These are phyloP conservation scores for Penicillium paneum DNA, from an alignment of 2,329 filamentous ascomycete genomes.

Conservation along the genomic window DNA sequence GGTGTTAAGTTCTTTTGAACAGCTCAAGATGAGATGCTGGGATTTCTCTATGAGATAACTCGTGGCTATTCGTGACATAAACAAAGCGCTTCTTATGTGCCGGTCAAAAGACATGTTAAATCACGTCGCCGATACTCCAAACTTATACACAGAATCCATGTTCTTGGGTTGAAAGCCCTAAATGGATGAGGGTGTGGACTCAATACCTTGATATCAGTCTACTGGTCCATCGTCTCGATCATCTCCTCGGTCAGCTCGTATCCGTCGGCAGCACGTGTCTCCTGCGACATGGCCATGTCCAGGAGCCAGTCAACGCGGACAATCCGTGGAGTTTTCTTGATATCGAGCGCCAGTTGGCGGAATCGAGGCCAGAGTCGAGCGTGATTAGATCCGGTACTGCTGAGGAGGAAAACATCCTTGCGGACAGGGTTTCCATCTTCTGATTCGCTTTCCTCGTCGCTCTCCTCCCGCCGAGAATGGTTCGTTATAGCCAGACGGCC, in stretches of 20 bases:
- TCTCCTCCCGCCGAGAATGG: conserved; percentile 54
- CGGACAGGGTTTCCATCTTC: conserved; percentile 60
- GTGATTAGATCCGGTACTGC: conserved; percentile 64
- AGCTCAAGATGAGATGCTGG: conserved; percentile 7
- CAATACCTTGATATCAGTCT: conserved; percentile 2
- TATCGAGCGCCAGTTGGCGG: conserved; percentile 69
- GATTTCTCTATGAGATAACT: conserved; percentile 12
- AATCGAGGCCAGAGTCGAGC: conserved; percentile 76
- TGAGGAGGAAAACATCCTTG: conserved; percentile 80
- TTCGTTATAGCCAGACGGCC: conserved; percentile 68
- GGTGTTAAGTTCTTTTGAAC: conserved; percentile 94
- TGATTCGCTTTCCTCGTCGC: conserved; percentile 44
- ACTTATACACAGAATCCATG: conserved; percentile 4
- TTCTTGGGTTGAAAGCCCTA: background rate
- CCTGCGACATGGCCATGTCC: conserved; percentile 83
- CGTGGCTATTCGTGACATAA: conserved; percentile 25
- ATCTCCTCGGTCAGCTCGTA: conserved; percentile 50
- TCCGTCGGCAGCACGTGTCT: conserved; percentile 64
- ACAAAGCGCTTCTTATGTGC: conserved; percentile 13
- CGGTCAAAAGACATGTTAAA: conserved; percentile 6
- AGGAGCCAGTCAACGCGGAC: conserved; percentile 87
- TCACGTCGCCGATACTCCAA: conserved; percentile 2
- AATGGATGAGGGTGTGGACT: background rate
- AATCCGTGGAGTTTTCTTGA: conserved; percentile 75
- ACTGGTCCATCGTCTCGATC: conserved; percentile 22